These are phyloP conservation scores for Ogataea philodendri DNA, from an alignment of 805 yeast species.

Conservation along the genomic window DNA sequence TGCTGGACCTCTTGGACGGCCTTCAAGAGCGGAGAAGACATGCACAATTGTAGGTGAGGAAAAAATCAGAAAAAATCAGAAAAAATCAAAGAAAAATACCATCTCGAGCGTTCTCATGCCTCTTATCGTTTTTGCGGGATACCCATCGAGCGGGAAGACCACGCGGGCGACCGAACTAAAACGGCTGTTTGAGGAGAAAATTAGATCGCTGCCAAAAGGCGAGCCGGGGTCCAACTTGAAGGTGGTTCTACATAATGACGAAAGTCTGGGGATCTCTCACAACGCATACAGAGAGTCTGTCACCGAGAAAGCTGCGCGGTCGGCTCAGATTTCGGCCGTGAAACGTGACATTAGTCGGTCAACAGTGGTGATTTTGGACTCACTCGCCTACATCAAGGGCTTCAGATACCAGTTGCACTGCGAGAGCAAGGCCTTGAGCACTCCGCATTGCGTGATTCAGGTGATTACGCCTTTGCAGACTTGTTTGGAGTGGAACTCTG, in stretches of 20 bases:
- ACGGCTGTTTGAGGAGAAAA: slow-evolving; percentile 44
- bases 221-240: slow-evolving; percentile 55
- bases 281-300: slow-evolving; percentile 66
- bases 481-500: slow-evolving; percentile 61
- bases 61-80: not conserved
- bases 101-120: no score
- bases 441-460: slow-evolving; percentile 81
- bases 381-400: slow-evolving; percentile 89
- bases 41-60: not conserved
- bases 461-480: slow-evolving; percentile 64
- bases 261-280: slow-evolving; percentile 68
- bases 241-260: slow-evolving; percentile 75
- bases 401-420: slow-evolving; percentile 91
- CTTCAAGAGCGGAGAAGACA: slow-evolving; percentile 1
- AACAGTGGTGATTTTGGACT: slow-evolving; percentile 79
- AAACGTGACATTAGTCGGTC: slow-evolving; percentile 70
- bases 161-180: slow-evolving; percentile 62
- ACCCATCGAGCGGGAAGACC: slow-evolving; percentile 83
- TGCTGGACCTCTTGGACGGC: slow-evolving; percentile 6
- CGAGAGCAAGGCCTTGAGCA: slow-evolving; percentile 81
- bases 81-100: not conserved
- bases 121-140: slow-evolving; percentile 76
- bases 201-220: slow-evolving; percentile 38
- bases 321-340: slow-evolving; percentile 84
- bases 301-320: slow-evolving; percentile 78